Evolutionary conservation across 805 yeast genomes (phyloP), one percentile per base, ranked within the genome.

Genomic region (Pachysolen tannophilus): DNA sequence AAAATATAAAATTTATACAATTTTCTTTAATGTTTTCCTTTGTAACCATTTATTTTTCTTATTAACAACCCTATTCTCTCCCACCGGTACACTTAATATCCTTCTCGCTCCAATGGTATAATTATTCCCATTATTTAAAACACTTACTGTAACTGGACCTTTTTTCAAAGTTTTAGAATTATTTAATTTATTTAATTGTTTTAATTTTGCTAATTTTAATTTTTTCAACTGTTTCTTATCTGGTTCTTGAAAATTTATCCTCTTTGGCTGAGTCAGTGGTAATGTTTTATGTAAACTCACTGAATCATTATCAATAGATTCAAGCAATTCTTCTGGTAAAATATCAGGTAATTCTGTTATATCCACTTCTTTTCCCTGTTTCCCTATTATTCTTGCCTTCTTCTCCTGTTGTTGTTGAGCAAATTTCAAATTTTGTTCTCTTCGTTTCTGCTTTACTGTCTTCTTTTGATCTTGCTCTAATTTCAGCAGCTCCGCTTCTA

Each of bases 111-210:
- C n/a, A 20, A 28, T 34, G 29, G 34, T 20, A 15, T 32, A 16
- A 10, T 40, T 38, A 11, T 30, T 37, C n/a, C 39, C 45, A n/a
- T 40, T 25, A 6, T 34, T 39, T 28, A 65, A 35, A 7, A 65
- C 50, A 29, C 52, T 51, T 8, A 68, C 68, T 28, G 50, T 58
- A 19, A 68, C 67, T 1, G 68, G 67, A 2, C 72, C 72, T 34
- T 57, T 60, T 27, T 52, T 52, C 25, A 46, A 40, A 4, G 50
- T 37, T 2, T 44, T 50, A n/a, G n/a, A n/a, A 34, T 48, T 52
- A 33, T 58, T 61, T 38, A 53, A 30, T 19, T 37, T 45, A 32
- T 52, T 53, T 13, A 59, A 48, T 17, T 57, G 55, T 28, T 58
- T 58, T 38, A 58, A 44, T 37, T 58, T 59, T 18, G 28, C 38